These are phyloP conservation scores for Eimeria necatrix DNA, from an alignment of 169 alveolate genomes.

Conservation along the genomic window DNA sequence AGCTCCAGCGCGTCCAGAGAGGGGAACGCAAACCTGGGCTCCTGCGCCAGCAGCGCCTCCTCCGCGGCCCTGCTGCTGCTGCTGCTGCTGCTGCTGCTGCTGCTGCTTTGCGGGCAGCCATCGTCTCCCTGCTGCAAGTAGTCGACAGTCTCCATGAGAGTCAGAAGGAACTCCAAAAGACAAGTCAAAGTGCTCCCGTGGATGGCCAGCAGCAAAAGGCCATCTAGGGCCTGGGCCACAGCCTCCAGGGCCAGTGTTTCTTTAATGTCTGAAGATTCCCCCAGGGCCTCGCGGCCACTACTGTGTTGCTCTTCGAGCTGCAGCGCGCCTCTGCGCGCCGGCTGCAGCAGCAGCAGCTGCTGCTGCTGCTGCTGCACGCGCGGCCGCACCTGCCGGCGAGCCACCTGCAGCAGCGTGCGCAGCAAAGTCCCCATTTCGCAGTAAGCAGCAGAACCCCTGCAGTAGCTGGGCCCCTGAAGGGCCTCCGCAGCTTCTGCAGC, in stretches of 20 bases:
- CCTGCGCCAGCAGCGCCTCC: background rate
- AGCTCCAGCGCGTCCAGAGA: constrained; percentile 40
- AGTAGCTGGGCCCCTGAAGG: background rate
- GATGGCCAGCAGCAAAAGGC: background rate
- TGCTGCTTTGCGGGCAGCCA: background rate
- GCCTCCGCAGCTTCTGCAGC: constrained; percentile 1
- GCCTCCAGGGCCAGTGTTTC: constrained; percentile 1
- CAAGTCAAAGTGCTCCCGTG: constrained; percentile 25
- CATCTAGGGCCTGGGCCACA: background rate
- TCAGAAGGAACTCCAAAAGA: background rate
- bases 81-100: constrained; percentile 19
- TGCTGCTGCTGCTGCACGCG: background rate
- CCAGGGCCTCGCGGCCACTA: background rate
- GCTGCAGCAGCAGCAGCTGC: background rate
- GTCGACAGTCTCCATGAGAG: background rate
- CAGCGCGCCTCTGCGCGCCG: background rate
- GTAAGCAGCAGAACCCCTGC: background rate
- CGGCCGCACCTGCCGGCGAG: background rate
- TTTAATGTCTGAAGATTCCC: too few species aligned
- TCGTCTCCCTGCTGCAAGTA: background rate
- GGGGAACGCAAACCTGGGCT: background rate
- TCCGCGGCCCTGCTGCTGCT: constrained; percentile 46
- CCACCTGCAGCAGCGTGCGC: background rate
- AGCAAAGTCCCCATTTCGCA: constrained; percentile 15
- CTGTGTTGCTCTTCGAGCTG: background rate